Conservation (phyloP, 768 basidiomycete genomes). For the Candolleomyces aberdarensis region DNA sequence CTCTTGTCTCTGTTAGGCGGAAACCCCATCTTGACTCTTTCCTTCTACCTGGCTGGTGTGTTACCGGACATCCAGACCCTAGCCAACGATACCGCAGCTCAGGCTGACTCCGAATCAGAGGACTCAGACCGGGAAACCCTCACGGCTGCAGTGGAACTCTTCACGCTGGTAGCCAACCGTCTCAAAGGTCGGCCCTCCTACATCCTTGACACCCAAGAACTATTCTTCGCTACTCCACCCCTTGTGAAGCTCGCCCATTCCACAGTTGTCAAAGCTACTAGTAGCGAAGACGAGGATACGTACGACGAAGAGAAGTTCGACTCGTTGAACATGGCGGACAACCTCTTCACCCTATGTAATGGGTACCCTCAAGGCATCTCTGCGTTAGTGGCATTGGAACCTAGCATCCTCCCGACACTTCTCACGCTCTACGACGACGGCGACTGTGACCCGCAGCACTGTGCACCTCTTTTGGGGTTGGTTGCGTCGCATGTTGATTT, state of each 20-base stretch:
- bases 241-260: neutral
- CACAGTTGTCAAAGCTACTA: neutral
- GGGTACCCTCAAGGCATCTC: constrained; percentile 12
- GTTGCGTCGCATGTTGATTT: constrained; percentile 4
- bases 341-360: constrained; percentile 6
- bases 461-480: constrained; percentile 11
- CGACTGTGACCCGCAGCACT: constrained; percentile 1
- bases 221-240: neutral
- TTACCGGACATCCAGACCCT: neutral
- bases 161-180: neutral
- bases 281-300: neutral
- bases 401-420: constrained; percentile 3
- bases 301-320: constrained; percentile 4
- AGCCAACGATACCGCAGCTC: neutral
- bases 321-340: constrained; percentile 2
- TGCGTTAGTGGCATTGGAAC: neutral
- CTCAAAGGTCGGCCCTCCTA: neutral
- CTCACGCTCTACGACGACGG: constrained; percentile 14
- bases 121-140: neutral
- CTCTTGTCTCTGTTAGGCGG: neutral
- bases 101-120: neutral
- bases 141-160: neutral
- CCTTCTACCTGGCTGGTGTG: constrained; percentile 13
- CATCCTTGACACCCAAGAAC: neutral
- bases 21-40: constrained; percentile 5